Base-by-base conservation (phyloP, 345 rosid species). In the Arabidopsis arenosa region DNA sequence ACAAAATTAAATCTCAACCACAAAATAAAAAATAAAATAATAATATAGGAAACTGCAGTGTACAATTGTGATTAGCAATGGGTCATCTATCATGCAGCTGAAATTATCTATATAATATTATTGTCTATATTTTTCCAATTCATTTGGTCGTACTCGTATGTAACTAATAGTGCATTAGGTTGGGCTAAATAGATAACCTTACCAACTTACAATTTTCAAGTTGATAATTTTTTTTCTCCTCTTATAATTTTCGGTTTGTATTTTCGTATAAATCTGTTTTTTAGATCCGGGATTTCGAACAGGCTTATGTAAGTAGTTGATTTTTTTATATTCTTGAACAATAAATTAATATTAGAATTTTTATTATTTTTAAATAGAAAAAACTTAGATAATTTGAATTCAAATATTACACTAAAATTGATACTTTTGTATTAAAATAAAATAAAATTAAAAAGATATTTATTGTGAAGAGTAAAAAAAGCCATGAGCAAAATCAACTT, bases 81-180 rank as follows among this genome's bases (percentile, higher is more conserved):
- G 15, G 21, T 62, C n/a, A 30, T 26, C 2, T 51, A 54, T 54
- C 44, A 49, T 63, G 5, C 30, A 63, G 32, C 59, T 48, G 36
- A 59, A 15, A 37, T 14, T n/a, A 23, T 52, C 35, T 21, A 68
- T 32, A 51, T 7, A 33, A 10, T 49, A 37, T 17, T 49, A 37
- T 17, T 33, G 10, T 35, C 10, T 55, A 1, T 9, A 35, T 13
- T 21, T 21, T 8, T 39, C 49, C 13, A 14, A 15, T 36, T 70
- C 23, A 45, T 63, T 70, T 76, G 80, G 60, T 52, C 72, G 60
- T 39, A n/a, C n/a, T n/a, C n/a, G n/a, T n/a, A 71, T 77, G 76
- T 47, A 57, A 28, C 32, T 28, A 28, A 56, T 64, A 64, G 64
- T 77, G 72, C 54, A 70, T 77, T 77, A 77, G 72, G 72, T 70